These are phyloP conservation scores for Vicia sativa DNA, from an alignment of 306 rosid genomes.

Conservation along the genomic window DNA sequence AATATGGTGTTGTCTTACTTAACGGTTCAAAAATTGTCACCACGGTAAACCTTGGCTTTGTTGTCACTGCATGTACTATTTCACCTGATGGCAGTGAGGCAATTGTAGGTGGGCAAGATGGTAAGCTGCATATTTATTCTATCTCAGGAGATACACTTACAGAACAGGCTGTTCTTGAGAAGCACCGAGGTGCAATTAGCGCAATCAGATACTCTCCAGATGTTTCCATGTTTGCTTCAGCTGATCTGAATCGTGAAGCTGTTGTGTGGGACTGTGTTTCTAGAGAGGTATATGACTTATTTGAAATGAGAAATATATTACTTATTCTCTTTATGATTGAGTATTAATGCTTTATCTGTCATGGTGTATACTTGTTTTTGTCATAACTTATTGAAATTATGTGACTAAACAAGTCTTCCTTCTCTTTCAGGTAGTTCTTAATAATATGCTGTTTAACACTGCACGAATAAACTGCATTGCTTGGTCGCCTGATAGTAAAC, in stretches of 20 bases:
- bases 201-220: slow-evolving; percentile 89
- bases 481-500: slow-evolving; percentile 91
- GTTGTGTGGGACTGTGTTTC: slow-evolving; percentile 80
- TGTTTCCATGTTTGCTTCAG: slow-evolving; percentile 94
- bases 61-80: slow-evolving; percentile 72
- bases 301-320: slow-evolving; percentile 24
- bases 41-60: slow-evolving; percentile 69
- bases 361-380: slow-evolving; percentile 11
- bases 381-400: slow-evolving; percentile 16
- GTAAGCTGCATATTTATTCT: slow-evolving; percentile 81
- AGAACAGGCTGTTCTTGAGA: slow-evolving; percentile 80
- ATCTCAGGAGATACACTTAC: slow-evolving; percentile 68
- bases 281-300: slow-evolving; percentile 59
- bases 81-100: slow-evolving; percentile 95
- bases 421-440: slow-evolving; percentile 78
- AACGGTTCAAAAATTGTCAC: slow-evolving; percentile 64
- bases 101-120: slow-evolving; percentile 90
- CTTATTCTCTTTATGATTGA: slow-evolving; percentile 5
- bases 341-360: slow-evolving; percentile 31
- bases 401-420: slow-evolving; percentile 10
- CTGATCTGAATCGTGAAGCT: slow-evolving; percentile 97
- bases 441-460: slow-evolving; percentile 87
- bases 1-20: slow-evolving; percentile 82
- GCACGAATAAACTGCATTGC: slow-evolving; percentile 92
- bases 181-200: slow-evolving; percentile 91